Evolutionary conservation across 257 asterid genomes (phyloP), one percentile per base, ranked within the genome.

Genomic region (Solanum pimpinellifolium): DNA sequence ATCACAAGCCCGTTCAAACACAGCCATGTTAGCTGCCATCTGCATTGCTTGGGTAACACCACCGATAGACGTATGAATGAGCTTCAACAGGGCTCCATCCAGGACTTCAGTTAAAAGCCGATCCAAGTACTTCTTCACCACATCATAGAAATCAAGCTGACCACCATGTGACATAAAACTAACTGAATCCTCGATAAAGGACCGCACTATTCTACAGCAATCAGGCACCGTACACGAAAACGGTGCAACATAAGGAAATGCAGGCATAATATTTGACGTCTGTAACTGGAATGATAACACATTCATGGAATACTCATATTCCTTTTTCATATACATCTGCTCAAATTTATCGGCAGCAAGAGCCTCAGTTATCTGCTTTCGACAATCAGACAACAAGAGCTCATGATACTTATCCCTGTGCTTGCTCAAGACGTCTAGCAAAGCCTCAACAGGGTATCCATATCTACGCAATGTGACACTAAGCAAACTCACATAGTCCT

Each of bases 301-400:
- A 86, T 97, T 95, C 99, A 96, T 95, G 2, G 95, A 92, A 83
- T 95, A 97, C 86, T 97, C 99, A 14, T 95, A 97, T 90, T 97
- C 99, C 89, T 97, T 97, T 94, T 93, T 97, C 99, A 97, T 95
- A 88, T 93, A 95, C 99, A 97, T 95, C 90, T 95, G 99, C 89
- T 97, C 99, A 87, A 95, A 93, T 88, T 95, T 97, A 93, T 97
- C 99, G 2, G 96, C 98, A 5, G 98, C 91, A 37, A 97, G 92
- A 72, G 97, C 98, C 89, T 97, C 99, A 11, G 97, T 88, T 20
- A 97, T 89, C 93, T 97, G 98, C 92, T 95, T 94, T 14, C 97
- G 96, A 84, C 99, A 97, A 80, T 97, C 99, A 56, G 99, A 95
- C 90, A 97, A 86, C 89, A 97, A 73, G 70, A 97, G 89, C 91